Conservation (phyloP, 2,329 filamentous ascomycete genomes). For the Mariannaea sp. region DNA sequence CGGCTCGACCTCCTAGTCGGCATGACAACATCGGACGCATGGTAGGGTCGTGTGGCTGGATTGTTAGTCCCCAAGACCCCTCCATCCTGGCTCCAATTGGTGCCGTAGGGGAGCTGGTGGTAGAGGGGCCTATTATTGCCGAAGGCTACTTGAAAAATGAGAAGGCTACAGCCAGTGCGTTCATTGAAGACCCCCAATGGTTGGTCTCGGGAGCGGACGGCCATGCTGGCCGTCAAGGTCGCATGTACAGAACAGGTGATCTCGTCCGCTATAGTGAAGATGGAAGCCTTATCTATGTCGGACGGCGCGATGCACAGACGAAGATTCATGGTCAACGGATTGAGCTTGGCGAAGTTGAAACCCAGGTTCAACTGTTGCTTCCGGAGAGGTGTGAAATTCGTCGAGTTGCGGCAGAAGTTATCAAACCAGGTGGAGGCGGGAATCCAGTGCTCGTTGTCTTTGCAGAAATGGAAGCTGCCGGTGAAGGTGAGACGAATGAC, state of each 20-base stretch:
- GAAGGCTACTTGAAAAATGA: not conserved
- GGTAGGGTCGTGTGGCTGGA: conserved; percentile 39
- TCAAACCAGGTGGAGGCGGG: not conserved
- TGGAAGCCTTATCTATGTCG: conserved; percentile 50
- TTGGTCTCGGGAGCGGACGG: not conserved
- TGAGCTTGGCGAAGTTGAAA: conserved; percentile 54
- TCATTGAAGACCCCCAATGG: not conserved
- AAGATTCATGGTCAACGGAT: conserved; percentile 64
- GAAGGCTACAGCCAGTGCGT: not conserved
- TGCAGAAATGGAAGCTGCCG: conserved; percentile 32
- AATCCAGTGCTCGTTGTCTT: not conserved
- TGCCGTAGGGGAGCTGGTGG: conserved; percentile 49
- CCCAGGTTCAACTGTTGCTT: conserved; percentile 41
- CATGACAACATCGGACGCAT: not conserved
- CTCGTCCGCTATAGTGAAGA: conserved; percentile 50
- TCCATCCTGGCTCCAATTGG: conserved; percentile 47
- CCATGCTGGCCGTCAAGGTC: not conserved
- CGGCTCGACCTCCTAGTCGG: not conserved
- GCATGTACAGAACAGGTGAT: conserved; percentile 55
- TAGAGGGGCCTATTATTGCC: conserved; percentile 44
- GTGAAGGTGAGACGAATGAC: conserved; percentile 39
- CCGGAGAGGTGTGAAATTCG: not conserved
- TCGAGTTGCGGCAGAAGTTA: not conserved
- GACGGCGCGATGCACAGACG: conserved; percentile 62
- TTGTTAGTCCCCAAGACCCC: conserved; percentile 47